phyloP scores from a whole-genome alignment of 2,329 filamentous ascomycete genomes.

The Fusarium napiforme region DNA sequence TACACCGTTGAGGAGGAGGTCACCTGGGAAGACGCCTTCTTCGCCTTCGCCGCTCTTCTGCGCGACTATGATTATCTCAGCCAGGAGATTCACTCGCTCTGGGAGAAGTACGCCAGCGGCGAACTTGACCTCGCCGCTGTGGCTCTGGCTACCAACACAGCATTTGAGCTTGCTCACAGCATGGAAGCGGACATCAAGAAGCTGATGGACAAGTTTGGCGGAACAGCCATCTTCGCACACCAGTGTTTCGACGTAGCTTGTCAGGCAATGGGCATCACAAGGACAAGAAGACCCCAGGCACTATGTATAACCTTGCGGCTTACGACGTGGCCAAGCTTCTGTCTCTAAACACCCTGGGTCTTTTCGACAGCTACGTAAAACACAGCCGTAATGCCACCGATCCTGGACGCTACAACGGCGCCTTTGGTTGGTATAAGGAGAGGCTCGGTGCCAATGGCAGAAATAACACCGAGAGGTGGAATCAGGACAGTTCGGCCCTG shows the following conservation, averaged over 20 bases:
- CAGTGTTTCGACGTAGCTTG: constrained; percentile 4
- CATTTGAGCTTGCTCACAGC: constrained; percentile 34
- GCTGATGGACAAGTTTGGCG: constrained; percentile 2
- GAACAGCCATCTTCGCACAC: background rate
- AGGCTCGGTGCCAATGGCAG: background rate
- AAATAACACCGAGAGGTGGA: constrained; percentile 11
- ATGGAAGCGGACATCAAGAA: constrained; percentile 60
- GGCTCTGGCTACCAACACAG: constrained; percentile 32
- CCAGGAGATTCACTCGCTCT: constrained; percentile 17
- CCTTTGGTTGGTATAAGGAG: constrained; percentile 36
- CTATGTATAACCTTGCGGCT: constrained; percentile 15
- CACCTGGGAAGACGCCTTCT: constrained; percentile 7
- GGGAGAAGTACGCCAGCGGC: background rate
- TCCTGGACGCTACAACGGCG: constrained; percentile 28
- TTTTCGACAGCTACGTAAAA: background rate
- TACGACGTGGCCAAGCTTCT: background rate
- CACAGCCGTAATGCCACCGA: rapidly evolving
- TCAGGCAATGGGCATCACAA: background rate
- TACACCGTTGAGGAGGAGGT: constrained; percentile 25
- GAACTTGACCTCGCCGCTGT: constrained; percentile 33
- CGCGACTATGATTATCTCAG: constrained; percentile 15
- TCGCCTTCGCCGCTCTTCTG: constrained; percentile 25
- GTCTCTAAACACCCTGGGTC: background rate
- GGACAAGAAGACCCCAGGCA: background rate
- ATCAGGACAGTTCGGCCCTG: constrained; percentile 25